Conservation (phyloP, 2,329 filamentous ascomycete genomes). For the Stagonosporopsis cucurbitacearum region DNA sequence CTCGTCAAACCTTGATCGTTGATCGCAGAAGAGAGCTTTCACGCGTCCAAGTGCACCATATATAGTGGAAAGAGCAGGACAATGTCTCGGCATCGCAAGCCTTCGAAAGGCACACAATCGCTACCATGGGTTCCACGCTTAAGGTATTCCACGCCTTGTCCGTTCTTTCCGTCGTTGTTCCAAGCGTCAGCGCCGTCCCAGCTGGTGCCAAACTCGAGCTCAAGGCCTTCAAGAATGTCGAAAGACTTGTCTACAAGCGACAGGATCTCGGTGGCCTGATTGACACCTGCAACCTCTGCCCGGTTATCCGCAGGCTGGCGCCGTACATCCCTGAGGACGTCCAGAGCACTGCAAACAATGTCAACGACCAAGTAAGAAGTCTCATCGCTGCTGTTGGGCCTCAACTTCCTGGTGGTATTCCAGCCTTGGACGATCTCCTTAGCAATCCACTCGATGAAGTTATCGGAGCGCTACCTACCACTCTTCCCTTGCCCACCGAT, state of each 20-base stretch:
- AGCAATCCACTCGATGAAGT: not conserved
- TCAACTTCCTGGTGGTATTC: conserved; percentile 15
- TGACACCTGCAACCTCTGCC: conserved; percentile 22
- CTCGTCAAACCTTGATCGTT: conserved; percentile 1
- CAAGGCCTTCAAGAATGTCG: conserved; percentile 12
- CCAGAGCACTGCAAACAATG: conserved; percentile 14
- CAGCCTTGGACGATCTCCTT: conserved; percentile 13
- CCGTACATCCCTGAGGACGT: conserved; percentile 14
- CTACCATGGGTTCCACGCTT: conserved; percentile 17
- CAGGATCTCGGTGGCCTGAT: conserved; percentile 10
- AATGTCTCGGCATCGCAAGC: conserved; percentile 16
- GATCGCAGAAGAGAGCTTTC: not conserved
- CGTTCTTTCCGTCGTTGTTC: conserved; percentile 14
- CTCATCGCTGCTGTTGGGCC: conserved; percentile 17
- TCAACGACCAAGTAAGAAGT: conserved; percentile 19
- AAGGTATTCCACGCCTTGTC: conserved; percentile 19
- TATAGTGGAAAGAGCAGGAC: conserved; percentile 15
- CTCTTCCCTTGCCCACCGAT: not conserved
- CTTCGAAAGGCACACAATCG: conserved; percentile 17
- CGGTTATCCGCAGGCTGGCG: conserved; percentile 17
- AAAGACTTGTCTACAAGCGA: conserved; percentile 17
- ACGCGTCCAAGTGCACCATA: not conserved
- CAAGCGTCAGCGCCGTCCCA: conserved; percentile 11
- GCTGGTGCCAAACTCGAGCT: conserved; percentile 14
- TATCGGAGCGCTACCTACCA: not conserved